Base-by-base conservation (phyloP, 73 alveolate species). In the Paramecium primaurelia region DNA sequence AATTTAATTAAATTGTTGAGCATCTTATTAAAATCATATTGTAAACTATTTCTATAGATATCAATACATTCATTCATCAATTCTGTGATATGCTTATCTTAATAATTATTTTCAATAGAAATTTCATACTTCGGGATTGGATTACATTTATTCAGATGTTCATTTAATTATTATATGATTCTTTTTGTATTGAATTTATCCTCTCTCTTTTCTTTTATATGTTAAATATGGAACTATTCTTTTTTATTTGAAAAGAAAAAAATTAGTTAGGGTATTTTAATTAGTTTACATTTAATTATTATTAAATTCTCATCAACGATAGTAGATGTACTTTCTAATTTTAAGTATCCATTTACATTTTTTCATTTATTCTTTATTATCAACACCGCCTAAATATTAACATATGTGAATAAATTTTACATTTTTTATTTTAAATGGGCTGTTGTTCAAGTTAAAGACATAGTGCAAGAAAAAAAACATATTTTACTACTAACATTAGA, bases 401-500 rank as follows among this genome's bases (percentile, higher is more conserved):
- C 28, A 54, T 54, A 18, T 54, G 34, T 54, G 36, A 54, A 54
- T 54, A 54, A 54, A 54, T 54, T 54, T 54, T 54, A n/a, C 69
- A 54, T 54, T 54, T 54, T 49, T 54, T 16, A 54, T 54, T 54
- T 54, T 18, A 54, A 54, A 54, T 54, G 69, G 69, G 69, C 4
- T 54, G 69, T 54, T 54, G 69, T 25, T 54, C 69, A 54, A 54
- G 69, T 54, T 54, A 54, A 54, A 54, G 84, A 64, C 51, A 34
- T 32, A 64, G 26, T 5, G 22, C 22, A 34, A 64, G 47, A 26
- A 22, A 64, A 34, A 64, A 64, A 28, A 64, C 49, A 12, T 64
- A 64, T 64, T 64, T 64, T 64, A 64, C 84, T 25, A 64, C 84
- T 32, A 87, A 87, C 54, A 87, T 87, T 87, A 38, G 93, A 64